Base-by-base conservation (phyloP, 257 asterid genomes). In the Rauvolfia tetraphylla region DNA sequence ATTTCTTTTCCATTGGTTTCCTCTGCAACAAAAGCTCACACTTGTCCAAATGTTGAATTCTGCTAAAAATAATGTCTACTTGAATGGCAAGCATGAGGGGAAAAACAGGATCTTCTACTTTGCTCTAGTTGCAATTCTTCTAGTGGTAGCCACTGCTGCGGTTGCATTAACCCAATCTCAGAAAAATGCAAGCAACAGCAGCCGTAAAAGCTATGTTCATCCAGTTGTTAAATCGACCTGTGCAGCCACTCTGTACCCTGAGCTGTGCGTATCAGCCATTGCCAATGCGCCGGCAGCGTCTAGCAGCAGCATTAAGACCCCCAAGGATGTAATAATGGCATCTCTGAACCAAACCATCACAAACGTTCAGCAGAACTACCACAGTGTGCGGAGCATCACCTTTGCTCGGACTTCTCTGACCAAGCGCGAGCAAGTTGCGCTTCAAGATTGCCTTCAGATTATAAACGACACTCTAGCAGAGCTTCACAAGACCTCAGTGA, bases 361-460 rank as follows among this genome's bases (percentile, higher is more conserved):
- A 11, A 44, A 42, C 2, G 48, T 41, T 7, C 34, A 62, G 14
- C 59, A 41, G 6, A 75, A 65, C 62, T 44, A 62, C 7, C 3
- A 2, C 12, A 6, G 17, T 20, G 38, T 75, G 2, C 27, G 25
- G 48, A 46, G 39, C 22, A 62, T 61, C 41, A 54, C 78, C 27
- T 33, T 3, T 8, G 2, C 33, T 7, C 25, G 7, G 2, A 42
- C 7, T 8, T 20, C 46, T 15, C 68, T 62, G 27, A 44, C 46
- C 8, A 48, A n/a, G 18, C 36, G 34, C 8, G 61, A 29, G 34
- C 29, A 22, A 15, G 7, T 23, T 29, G 78, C 78, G 20, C 78
- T 75, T 62, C 53, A 75, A 9, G 78, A 62, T 63, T 75, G 78
- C 29, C 72, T 75, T 18, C 61, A 41, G 27, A 62, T 41, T 62